Conservation (phyloP, 805 yeast genomes). For the Barnettozyma sp. region DNA sequence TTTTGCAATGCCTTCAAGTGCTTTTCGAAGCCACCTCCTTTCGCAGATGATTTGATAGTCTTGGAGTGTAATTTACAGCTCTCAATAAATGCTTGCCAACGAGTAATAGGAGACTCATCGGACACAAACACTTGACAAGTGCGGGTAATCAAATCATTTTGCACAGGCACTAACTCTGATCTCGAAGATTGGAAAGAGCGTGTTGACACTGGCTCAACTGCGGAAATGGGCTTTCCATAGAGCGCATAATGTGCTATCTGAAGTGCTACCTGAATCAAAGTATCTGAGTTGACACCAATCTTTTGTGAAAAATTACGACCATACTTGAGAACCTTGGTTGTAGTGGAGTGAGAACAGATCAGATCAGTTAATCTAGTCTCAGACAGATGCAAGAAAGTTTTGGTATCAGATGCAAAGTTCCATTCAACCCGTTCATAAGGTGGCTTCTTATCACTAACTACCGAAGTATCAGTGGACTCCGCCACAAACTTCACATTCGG, state of each 20-base stretch:
- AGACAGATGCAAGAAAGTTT: conserved; percentile 59
- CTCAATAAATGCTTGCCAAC: conserved; percentile 44
- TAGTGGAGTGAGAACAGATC: conserved; percentile 72
- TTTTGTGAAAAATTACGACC: conserved; percentile 73
- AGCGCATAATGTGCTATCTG: conserved; percentile 88
- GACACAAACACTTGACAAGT: conserved; percentile 61
- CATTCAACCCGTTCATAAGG: conserved; percentile 27
- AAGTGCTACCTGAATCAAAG: conserved; percentile 82
- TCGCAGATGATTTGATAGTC: conserved; percentile 44
- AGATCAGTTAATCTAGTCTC: conserved; percentile 85
- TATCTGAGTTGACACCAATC: conserved; percentile 82
- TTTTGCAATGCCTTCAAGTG: conserved; percentile 61
- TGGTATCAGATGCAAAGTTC: conserved; percentile 31
- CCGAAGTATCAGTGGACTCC: no score
- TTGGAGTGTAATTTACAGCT: conserved; percentile 47
- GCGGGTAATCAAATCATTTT: conserved; percentile 42
- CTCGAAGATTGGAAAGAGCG: conserved; percentile 61
- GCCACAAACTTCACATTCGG: conserved; percentile 27
- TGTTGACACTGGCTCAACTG: conserved; percentile 85
- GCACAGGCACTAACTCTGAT: conserved; percentile 63
- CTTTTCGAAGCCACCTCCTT: conserved; percentile 65
- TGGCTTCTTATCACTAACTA: conserved; percentile 13
- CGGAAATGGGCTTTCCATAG: conserved; percentile 83
- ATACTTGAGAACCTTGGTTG: conserved; percentile 65
- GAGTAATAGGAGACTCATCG: conserved; percentile 36